Percentiles rank a stretch among this genome's conserved stretches.
phyloP scores from a whole-genome alignment of 176 grass and related monocot species.

The Musa acuminata region DNA sequence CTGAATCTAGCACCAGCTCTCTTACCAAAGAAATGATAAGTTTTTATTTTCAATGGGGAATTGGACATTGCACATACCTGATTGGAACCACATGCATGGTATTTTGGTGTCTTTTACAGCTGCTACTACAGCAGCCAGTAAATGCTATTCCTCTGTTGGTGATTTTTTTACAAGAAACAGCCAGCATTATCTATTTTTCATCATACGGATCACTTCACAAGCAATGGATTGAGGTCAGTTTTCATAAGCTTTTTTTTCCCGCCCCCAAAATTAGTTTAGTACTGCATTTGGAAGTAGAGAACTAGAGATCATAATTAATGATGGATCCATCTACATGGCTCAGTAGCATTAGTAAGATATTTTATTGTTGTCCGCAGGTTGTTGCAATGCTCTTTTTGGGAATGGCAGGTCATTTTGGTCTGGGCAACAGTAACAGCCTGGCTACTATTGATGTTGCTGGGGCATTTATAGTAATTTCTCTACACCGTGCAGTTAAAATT shows the following conservation, averaged over 20 bases:
- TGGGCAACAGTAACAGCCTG: conserved; percentile 90
- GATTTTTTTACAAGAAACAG: conserved; percentile 56
- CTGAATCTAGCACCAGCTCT: conserved; percentile 16
- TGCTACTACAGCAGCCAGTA: conserved; percentile 69
- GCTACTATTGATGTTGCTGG: conserved; percentile 87
- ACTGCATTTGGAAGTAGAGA: background rate
- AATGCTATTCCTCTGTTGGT: conserved; percentile 82
- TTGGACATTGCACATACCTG: conserved; percentile 44
- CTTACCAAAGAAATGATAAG: background rate
- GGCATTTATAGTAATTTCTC: conserved; percentile 78
- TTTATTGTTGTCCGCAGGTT: conserved; percentile 36
- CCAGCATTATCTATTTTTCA: conserved; percentile 56
- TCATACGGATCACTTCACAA: conserved; percentile 33
- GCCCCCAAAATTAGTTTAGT: conserved; percentile 5
- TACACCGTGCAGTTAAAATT: background rate
- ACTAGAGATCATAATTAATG: background rate
- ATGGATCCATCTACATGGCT: background rate
- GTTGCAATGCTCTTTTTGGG: conserved; percentile 61
- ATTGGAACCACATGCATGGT: conserved; percentile 56
- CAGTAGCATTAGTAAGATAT: background rate
- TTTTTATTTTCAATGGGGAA: conserved; percentile 24
- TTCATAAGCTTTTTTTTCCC: conserved; percentile 11
- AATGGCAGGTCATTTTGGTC: conserved; percentile 70
- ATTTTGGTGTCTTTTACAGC: conserved; percentile 86
- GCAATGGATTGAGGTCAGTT: conserved; percentile 74